These are phyloP conservation scores for Sanghuangporus baumii DNA, from an alignment of 1,284 basidiomycete species.

Conservation along the genomic window DNA sequence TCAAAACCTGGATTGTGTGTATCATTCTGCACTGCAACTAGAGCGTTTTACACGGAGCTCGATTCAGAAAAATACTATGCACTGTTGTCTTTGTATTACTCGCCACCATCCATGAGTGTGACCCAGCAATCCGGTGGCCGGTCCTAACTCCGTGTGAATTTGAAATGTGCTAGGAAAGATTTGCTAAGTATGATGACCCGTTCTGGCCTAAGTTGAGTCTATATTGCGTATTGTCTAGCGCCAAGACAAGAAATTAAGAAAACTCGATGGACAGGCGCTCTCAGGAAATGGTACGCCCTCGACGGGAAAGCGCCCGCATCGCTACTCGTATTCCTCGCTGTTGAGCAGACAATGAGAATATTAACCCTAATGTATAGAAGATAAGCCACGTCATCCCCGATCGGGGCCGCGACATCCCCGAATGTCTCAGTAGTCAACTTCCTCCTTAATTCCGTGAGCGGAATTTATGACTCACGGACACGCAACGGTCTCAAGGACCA, in stretches of 20 bases:
- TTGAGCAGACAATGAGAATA: background rate
- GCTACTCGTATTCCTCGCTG: background rate
- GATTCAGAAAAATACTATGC: background rate
- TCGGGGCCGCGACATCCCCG: background rate
- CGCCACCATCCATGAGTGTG: too few relatives aligned
- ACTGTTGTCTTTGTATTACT: background rate
- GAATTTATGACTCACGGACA: background rate
- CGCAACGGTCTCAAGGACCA: background rate
- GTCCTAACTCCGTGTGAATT: too few relatives aligned
- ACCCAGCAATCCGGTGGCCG: too few relatives aligned
- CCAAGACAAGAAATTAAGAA: background rate
- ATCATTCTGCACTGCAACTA: background rate
- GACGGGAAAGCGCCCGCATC: background rate
- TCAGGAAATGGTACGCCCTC: background rate
- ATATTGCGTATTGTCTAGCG: background rate
- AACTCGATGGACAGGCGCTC: background rate
- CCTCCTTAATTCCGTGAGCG: background rate
- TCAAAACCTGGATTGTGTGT: background rate
- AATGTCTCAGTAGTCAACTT: background rate
- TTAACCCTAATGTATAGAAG: background rate
- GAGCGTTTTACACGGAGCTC: background rate
- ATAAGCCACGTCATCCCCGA: background rate
- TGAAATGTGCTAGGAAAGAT: too few relatives aligned
- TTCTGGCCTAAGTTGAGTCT: too few relatives aligned
- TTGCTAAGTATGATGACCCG: too few relatives aligned